A percentile compares a stretch with the other conserved stretches of the same genome.
These are phyloP conservation scores for Pichia sp. DNA, from an alignment of 1,139 yeast genomes.

Conservation along the genomic window DNA sequence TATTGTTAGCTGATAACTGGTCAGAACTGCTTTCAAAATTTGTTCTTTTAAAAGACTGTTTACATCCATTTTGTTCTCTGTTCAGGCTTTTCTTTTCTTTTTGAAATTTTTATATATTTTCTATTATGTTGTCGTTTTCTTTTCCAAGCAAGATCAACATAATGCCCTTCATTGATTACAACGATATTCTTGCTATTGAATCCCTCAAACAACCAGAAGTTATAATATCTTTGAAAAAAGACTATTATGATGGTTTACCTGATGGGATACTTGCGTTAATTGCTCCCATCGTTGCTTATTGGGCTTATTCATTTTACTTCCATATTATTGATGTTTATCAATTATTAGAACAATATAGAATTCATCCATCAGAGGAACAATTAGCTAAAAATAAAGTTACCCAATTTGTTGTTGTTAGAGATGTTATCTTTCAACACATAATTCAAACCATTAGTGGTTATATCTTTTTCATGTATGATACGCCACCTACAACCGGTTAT, in stretches of 20 bases:
- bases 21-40: too few species aligned
- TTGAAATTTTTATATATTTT: not conserved
- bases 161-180: conserved; percentile 14
- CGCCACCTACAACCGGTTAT: conserved; percentile 61
- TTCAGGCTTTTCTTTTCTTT: not conserved
- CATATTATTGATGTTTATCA: conserved; percentile 67
- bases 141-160: not conserved
- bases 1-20: too few species aligned
- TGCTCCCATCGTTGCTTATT: conserved; percentile 75
- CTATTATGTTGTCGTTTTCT: not conserved
- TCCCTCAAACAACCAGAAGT: conserved; percentile 15
- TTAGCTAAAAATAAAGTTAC: conserved; percentile 67
- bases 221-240: conserved; percentile 28
- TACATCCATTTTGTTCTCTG: too few species aligned
- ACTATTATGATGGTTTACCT: conserved; percentile 50
- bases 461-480: conserved; percentile 49
- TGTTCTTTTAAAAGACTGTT: too few species aligned
- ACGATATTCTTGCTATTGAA: conserved; percentile 20
- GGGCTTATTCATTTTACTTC: conserved; percentile 71
- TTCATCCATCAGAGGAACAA: conserved; percentile 89
- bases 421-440: conserved; percentile 77
- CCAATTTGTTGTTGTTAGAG: conserved; percentile 60
- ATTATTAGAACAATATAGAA: conserved; percentile 74
- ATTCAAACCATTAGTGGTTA: conserved; percentile 72
- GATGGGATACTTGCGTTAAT: conserved; percentile 70